phyloP scores from a whole-genome alignment of 2,329 filamentous ascomycete genomes.

The Exserohilum rostratum region DNA sequence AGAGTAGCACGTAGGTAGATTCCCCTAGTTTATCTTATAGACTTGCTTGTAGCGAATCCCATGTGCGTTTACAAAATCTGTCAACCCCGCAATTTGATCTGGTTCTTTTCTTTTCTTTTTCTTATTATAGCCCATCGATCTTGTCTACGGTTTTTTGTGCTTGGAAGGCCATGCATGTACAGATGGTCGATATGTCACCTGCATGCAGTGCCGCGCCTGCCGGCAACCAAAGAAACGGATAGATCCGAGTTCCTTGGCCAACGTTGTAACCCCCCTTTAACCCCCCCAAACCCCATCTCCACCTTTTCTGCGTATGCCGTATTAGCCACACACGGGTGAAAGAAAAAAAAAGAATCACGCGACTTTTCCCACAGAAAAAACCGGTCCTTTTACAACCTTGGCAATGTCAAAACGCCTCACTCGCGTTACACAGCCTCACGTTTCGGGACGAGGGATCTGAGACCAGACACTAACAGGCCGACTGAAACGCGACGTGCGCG shows the following conservation, averaged over 20 bases:
- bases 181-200: neutral
- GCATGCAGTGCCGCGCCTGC: neutral
- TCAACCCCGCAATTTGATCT: neutral
- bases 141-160: too few species aligned
- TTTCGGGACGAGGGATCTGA: conserved; percentile 21
- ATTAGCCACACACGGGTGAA: too few species aligned
- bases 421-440: conserved; percentile 13
- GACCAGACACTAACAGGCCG: conserved; percentile 19
- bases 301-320: neutral
- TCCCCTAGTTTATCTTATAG: conserved; percentile 3
- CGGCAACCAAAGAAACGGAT: neutral
- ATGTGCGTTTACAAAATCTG: neutral
- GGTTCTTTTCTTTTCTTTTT: neutral
- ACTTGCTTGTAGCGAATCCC: conserved; percentile 6
- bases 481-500: conserved; percentile 30
- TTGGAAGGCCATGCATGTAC: too few species aligned
- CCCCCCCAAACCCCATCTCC: neutral
- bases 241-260: too few species aligned
- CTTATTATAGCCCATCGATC: too few species aligned
- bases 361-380: neutral
- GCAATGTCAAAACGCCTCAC: conserved; percentile 6
- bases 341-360: neutral
- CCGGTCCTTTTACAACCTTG: conserved; percentile 14
- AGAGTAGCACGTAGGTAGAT: neutral
- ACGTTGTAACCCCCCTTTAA: neutral